These are phyloP conservation scores for Fagopyrum esculentum DNA, from an alignment of 148 eudicot species.

Conservation along the genomic window DNA sequence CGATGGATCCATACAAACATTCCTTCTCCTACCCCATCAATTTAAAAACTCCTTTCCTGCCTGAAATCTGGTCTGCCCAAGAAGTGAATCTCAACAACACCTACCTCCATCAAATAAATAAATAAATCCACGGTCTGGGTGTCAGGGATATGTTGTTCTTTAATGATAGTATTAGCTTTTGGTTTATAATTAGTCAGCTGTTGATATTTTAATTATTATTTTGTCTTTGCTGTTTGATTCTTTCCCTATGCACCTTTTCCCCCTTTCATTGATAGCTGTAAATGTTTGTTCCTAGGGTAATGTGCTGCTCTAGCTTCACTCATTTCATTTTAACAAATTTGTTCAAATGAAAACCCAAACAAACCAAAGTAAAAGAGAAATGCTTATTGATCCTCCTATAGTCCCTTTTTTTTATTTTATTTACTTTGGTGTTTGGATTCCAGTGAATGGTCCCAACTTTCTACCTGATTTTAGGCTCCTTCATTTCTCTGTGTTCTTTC, in stretches of 20 bases:
- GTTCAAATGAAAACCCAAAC: neutral
- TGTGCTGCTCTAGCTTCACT: neutral
- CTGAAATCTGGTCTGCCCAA: constrained; percentile 13
- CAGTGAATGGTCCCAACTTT: constrained; percentile 2
- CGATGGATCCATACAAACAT: constrained; percentile 7
- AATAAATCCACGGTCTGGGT: constrained; percentile 9
- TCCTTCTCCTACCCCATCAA: neutral
- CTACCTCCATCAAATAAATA: constrained; percentile 7
- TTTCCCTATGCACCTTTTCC: neutral
- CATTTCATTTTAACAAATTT: neutral
- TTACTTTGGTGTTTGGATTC: neutral
- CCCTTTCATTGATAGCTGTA: constrained; percentile 4
- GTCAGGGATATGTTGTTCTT: neutral
- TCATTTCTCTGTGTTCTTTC: neutral
- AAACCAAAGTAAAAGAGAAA: neutral
- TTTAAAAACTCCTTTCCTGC: neutral
- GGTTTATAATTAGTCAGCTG: neutral
- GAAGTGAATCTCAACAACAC: constrained; percentile 13
- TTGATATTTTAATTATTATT: neutral
- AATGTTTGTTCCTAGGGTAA: constrained; percentile 1
- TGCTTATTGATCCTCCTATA: neutral
- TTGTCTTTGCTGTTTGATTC: constrained; percentile 13
- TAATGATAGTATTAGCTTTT: neutral
- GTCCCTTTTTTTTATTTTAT: neutral
- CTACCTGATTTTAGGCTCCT: constrained; percentile 5